phyloP scores from a whole-genome alignment of 768 basidiomycete genomes.

The Sarcodon aspratus region DNA sequence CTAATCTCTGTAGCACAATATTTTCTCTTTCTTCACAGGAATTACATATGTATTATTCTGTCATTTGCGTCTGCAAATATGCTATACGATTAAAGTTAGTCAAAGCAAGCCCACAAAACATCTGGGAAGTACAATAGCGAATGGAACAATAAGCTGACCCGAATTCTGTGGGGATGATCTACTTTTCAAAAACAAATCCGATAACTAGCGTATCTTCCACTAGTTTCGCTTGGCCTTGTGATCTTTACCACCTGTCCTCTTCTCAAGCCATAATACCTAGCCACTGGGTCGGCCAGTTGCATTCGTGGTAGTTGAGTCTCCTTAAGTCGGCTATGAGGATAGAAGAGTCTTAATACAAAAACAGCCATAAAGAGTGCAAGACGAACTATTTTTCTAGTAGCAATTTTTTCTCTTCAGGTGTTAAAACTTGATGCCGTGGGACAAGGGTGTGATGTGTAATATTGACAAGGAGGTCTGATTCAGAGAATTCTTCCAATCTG shows the following conservation, averaged over 20 bases:
- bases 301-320: conserved; percentile 98
- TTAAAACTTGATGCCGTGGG: conserved; percentile 83
- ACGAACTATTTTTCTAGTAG: conserved; percentile 91
- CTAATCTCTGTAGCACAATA: too few relatives aligned
- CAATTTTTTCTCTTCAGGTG: conserved; percentile 73
- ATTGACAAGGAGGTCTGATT: conserved; percentile 93
- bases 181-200: conserved; percentile 68
- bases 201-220: conserved; percentile 87
- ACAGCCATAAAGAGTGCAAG: background rate
- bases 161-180: too few relatives aligned
- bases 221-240: conserved; percentile 92
- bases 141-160: too few relatives aligned
- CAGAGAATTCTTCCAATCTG: conserved; percentile 91
- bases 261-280: conserved; percentile 91
- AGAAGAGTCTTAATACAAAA: conserved; percentile 1
- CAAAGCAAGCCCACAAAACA: too few relatives aligned
- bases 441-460: conserved; percentile 95
- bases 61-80: too few relatives aligned
- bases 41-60: too few relatives aligned
- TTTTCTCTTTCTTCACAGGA: too few relatives aligned
- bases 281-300: conserved; percentile 94
- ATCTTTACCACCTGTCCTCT: conserved; percentile 98
- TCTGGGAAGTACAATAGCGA: too few relatives aligned
- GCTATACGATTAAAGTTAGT: too few relatives aligned
- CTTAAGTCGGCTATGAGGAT: conserved; percentile 71